Conservation (phyloP, 2,329 filamentous ascomycete species). For the Fusarium coffeatum region DNA sequence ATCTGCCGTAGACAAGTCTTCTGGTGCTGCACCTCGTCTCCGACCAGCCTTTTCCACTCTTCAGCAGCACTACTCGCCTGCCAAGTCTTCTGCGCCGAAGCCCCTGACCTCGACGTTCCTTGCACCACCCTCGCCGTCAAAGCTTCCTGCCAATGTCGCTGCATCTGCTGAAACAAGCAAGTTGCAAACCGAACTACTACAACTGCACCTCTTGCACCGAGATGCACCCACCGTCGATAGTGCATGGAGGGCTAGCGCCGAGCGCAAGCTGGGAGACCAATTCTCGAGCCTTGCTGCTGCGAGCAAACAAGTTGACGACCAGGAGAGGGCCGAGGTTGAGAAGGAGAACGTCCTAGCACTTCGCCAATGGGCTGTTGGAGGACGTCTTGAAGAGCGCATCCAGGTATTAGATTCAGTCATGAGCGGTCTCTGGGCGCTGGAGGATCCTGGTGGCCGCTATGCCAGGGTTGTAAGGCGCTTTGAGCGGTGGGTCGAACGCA, state of each 20-base stretch:
- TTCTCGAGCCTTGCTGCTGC: slow-evolving; percentile 56
- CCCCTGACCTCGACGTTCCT: slow-evolving; percentile 69
- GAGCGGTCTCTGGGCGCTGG: slow-evolving; percentile 67
- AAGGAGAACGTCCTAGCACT: slow-evolving; percentile 64
- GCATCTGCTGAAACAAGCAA: slow-evolving; percentile 67
- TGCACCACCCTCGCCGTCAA: slow-evolving; percentile 70
- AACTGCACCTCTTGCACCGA: slow-evolving; percentile 72
- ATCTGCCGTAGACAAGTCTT: slow-evolving; percentile 34
- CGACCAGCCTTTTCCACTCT: slow-evolving; percentile 70
- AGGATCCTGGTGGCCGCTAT: slow-evolving; percentile 67
- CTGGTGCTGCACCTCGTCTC: slow-evolving; percentile 48
- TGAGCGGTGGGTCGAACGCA: slow-evolving; percentile 67
- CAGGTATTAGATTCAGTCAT: slow-evolving; percentile 68
- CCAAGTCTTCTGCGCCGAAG: slow-evolving; percentile 70
- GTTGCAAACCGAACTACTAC: slow-evolving; percentile 73
- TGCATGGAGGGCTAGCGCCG: slow-evolving; percentile 69
- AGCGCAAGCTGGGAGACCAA: slow-evolving; percentile 57
- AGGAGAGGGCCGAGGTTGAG: slow-evolving; percentile 60
- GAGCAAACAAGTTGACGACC: slow-evolving; percentile 50
- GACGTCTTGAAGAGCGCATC: slow-evolving; percentile 65
- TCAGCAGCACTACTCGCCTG: slow-evolving; percentile 75
- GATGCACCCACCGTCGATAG: slow-evolving; percentile 58
- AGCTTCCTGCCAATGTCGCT: slow-evolving; percentile 70
- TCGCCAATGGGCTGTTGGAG: slow-evolving; percentile 59
- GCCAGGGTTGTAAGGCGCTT: slow-evolving; percentile 66